Base-by-base conservation (phyloP, 2,329 filamentous ascomycete species). In the Aspergillus caelatus region DNA sequence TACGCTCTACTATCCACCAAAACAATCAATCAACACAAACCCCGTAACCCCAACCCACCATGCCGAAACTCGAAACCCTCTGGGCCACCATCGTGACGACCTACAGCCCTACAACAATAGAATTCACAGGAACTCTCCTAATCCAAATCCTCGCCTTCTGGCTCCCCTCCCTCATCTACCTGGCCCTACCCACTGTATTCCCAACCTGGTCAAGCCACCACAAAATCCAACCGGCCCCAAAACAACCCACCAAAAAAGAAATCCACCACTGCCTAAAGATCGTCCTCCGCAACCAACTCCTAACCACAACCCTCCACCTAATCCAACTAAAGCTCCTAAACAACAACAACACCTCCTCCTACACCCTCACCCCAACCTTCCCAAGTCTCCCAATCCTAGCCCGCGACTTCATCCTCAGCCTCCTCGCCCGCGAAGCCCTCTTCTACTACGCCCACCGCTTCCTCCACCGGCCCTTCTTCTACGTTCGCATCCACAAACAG, bases 361-460 rank as follows among this genome's bases (percentile, higher is more conserved):
- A 83, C 63, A 77, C 77, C 23, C 72, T 86, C 52, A 72, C 77
- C 0, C 23, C 74, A 1, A 65, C 72, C 0, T 66, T 84, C 0
- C 84, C 84, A 2, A 58, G 77, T 0, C 16, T 71, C 0, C 26
- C 34, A 12, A 78, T 81, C 53, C 65, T 85, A 46, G 41, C 72
- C 1, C 68, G 72, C 8, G 80, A 87, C 67, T 63, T 86, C 26
- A 6, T 75, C 10, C 52, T 83, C 65, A 80, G 78, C 59, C 66
- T 80, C 3, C 65, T 81, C 9, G 65, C 80, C 9, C 82, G 85
- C 55, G 85, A 88, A 68, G 65, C 79, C 1, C 67, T 85, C 21
- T 88, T 88, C 74, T 88, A 88, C 75, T 86, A 85, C 67, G 71
- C 78, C 28, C 86, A 88, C 71, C 83, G 85, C 8, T 68, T 84